Conservation (phyloP, 163 green algal genomes). For the Chlamydomonas reinhardtii region DNA sequence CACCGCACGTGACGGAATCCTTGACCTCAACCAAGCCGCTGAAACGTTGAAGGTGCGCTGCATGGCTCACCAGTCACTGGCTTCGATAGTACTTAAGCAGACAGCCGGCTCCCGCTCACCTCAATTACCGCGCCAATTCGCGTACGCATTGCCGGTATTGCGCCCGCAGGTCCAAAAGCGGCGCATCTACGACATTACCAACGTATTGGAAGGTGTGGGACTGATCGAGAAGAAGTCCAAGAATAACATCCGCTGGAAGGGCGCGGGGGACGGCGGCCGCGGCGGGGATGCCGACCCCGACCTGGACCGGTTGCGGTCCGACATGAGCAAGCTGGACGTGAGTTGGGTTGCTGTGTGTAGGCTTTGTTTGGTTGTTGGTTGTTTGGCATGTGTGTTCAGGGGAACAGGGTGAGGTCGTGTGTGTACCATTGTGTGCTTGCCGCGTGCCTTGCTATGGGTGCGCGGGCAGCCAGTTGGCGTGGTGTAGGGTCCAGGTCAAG, state of each 20-base stretch:
- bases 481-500: too few species aligned
- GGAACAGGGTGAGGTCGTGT: neutral
- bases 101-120: too few species aligned
- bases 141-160: too few species aligned
- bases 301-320: conserved; percentile 8
- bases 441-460: too few species aligned
- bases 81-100: too few species aligned
- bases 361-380: too few species aligned
- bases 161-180: conserved; percentile 93
- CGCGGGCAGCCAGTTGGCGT: too few species aligned
- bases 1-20: conserved; percentile 74
- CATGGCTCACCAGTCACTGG: neutral
- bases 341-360: too few species aligned
- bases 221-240: conserved; percentile 97
- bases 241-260: conserved; percentile 92
- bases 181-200: conserved; percentile 99
- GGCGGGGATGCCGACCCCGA: conserved; percentile 14
- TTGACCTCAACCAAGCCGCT: conserved; percentile 95
- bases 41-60: conserved; percentile 77
- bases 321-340: conserved; percentile 26
- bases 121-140: too few species aligned
- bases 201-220: conserved; percentile 98
- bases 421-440: neutral
- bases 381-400: too few species aligned
- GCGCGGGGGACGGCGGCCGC: neutral